Percentiles rank a stretch among this genome's conserved stretches.
Conservation (phyloP, 225 moss, liverwort and hornwort species). For the Antitrichia curtipendula region DNA sequence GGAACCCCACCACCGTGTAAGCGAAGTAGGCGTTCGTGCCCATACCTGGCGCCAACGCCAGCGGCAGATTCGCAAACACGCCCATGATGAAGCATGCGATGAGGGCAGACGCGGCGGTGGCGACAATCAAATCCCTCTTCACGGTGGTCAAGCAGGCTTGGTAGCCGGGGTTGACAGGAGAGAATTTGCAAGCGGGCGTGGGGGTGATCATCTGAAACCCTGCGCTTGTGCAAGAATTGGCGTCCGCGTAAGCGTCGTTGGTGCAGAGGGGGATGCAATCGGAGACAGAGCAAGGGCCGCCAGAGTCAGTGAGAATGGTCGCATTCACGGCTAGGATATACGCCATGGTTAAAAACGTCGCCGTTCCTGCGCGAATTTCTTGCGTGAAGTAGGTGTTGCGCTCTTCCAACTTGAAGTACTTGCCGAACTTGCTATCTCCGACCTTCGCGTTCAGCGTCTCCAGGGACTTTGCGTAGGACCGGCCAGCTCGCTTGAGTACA, state of each 20-base stretch:
- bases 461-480: conserved; percentile 2
- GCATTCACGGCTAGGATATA: conserved; percentile 93
- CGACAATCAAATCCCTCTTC: conserved; percentile 70
- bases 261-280: conserved; percentile 61
- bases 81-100: conserved; percentile 91
- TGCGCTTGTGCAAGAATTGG: conserved; percentile 15
- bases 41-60: conserved; percentile 89
- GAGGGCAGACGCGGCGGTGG: conserved; percentile 66
- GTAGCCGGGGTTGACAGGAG: conserved; percentile 76
- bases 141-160: conserved; percentile 36
- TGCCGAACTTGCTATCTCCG: conserved; percentile 52
- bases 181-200: conserved; percentile 56
- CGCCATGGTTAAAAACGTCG: conserved; percentile 96
- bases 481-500: conserved; percentile 4
- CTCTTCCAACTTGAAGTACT: conserved; percentile 76
- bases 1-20: conserved; percentile 80
- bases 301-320: conserved; percentile 85
- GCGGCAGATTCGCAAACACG: conserved; percentile 63
- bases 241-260: neutral
- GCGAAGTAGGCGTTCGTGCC: conserved; percentile 94
- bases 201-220: conserved; percentile 30
- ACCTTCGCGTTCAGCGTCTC: conserved; percentile 45
- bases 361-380: conserved; percentile 83
- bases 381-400: conserved; percentile 67
- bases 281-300: conserved; percentile 68